Conservation (phyloP, 352 stramenopile species). For the Pythium coloratum region DNA sequence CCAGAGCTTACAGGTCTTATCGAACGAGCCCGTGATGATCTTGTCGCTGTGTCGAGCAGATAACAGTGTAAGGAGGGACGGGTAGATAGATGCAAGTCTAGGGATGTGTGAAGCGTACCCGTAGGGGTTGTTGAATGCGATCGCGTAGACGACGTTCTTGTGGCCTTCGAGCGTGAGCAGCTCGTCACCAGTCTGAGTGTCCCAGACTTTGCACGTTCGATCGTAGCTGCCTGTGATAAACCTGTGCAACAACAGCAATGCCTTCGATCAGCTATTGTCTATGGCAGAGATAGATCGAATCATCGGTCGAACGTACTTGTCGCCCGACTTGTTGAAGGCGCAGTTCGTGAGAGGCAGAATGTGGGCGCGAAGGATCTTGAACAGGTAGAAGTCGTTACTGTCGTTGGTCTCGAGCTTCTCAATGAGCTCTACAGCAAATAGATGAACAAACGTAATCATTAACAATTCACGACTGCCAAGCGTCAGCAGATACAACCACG, state of each 20-base stretch:
- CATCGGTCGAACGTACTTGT: slow-evolving; percentile 66
- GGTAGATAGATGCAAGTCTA: too few species aligned
- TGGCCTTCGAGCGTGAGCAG: slow-evolving; percentile 93
- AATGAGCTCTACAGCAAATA: slow-evolving; percentile 79
- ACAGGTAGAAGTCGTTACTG: slow-evolving; percentile 95
- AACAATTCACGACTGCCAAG: neutral
- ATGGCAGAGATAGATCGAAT: too few species aligned
- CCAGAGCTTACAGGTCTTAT: slow-evolving; percentile 97
- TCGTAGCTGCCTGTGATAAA: slow-evolving; percentile 97
- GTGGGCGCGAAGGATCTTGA: slow-evolving; percentile 95
- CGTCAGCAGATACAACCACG: slow-evolving; percentile 13
- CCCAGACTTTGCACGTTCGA: slow-evolving; percentile 95
- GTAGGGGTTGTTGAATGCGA: slow-evolving; percentile 97
- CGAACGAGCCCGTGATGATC: slow-evolving; percentile 95
- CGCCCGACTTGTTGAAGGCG: slow-evolving; percentile 96
- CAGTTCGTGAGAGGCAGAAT: slow-evolving; percentile 96
- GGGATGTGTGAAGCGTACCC: slow-evolving; percentile 40
- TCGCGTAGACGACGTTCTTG: slow-evolving; percentile 96
- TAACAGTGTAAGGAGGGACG: neutral
- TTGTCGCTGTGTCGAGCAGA: slow-evolving; percentile 61
- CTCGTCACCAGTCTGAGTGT: slow-evolving; percentile 94
- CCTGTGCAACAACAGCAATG: slow-evolving; percentile 26
- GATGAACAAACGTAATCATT: neutral
- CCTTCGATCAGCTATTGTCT: neutral
- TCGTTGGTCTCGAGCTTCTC: slow-evolving; percentile 95